Evolutionary conservation across 2,329 filamentous ascomycete genomes (phyloP).

Genomic region (Ophiostoma montium): DNA sequence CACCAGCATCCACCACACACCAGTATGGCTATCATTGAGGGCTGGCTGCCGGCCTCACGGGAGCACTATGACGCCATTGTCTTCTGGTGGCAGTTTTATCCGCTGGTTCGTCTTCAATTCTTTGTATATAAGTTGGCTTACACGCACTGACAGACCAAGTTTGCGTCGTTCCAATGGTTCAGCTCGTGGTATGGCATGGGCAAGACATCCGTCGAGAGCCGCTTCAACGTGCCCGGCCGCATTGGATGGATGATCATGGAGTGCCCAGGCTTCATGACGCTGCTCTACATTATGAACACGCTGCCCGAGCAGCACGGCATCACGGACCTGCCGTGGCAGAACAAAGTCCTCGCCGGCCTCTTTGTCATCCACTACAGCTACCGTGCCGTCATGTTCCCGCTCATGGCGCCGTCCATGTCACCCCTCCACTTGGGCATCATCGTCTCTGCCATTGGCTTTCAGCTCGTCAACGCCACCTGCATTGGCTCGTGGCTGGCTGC

Average conservation of each 20-base stretch:
- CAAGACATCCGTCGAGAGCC: slow-evolving; percentile 67
- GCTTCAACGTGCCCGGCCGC: slow-evolving; percentile 77
- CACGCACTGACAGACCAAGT: too few species aligned
- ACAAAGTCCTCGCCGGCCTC: slow-evolving; percentile 58
- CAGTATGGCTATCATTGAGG: slow-evolving; percentile 33
- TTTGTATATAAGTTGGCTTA: slow-evolving; percentile 43
- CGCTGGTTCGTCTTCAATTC: slow-evolving; percentile 28
- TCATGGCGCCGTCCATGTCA: slow-evolving; percentile 83
- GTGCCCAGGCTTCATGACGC: slow-evolving; percentile 56
- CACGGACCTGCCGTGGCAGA: slow-evolving; percentile 55
- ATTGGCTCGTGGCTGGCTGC: slow-evolving; percentile 76
- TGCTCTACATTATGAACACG: slow-evolving; percentile 65
- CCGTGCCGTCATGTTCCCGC: slow-evolving; percentile 69
- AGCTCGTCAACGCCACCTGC: slow-evolving; percentile 64
- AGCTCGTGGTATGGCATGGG: slow-evolving; percentile 79
- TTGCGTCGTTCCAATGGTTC: slow-evolving; percentile 61
- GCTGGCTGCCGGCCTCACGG: slow-evolving; percentile 43
- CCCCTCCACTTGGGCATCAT: slow-evolving; percentile 66
- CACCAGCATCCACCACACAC: too few species aligned
- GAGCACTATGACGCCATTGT: slow-evolving; percentile 43
- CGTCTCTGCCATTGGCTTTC: slow-evolving; percentile 52
- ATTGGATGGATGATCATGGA: slow-evolving; percentile 87
- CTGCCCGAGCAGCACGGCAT: slow-evolving; percentile 47
- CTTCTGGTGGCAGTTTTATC: slow-evolving; percentile 39
- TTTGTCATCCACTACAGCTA: slow-evolving; percentile 81